Base-by-base conservation (phyloP, 2,329 filamentous ascomycete species). In the Trichoderma simmonsii region DNA sequence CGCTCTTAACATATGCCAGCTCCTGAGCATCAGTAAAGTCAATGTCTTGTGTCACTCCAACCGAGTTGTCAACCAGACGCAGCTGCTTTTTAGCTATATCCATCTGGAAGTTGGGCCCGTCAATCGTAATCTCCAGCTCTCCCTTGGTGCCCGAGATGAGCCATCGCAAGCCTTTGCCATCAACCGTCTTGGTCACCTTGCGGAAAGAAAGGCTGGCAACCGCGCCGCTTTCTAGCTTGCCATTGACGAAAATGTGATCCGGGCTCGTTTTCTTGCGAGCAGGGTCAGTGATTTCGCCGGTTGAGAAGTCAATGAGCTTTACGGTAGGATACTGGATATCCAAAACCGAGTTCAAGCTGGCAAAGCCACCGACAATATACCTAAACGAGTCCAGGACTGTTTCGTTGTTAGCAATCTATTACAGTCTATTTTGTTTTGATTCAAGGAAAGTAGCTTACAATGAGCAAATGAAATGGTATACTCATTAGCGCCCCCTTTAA, bases 1-100 rank as follows among this genome's bases (percentile, higher is more conserved):
- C 94, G 84, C 92, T 92, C 84, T 94, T 92, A 79, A 95, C 94
- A 81, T 92, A 92, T 36, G 92, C 92, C 87, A 93, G 94, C 88
- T 95, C 81, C 28, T 80, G 81, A 71, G 81, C 80, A 74, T 72
- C 7, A 4, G 32, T n/a, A 36, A 30, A 21, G 74, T 56, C 18
- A 73, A 74, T 28, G 78, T 54, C 67, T 6, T 79, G 79, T 56
- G 79, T 75, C 5, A 76, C 78, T 8, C 79, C 80, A 2, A 77
- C 76, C 18, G 34, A 21, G 6, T 32, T 30, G 4, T 56, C 21
- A 54, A 48, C 43, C 56, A 48, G 24, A 43, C 12, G 26, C 3
- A 54, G 30, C 14, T 26, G 14, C 36, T 48, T 68, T 18, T 21
- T 14, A 7, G 36, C 70, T 12, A 48, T 34, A 26, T 65, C 70